phyloP scores from a whole-genome alignment of 768 basidiomycete genomes.

The Galerina sulciceps region DNA sequence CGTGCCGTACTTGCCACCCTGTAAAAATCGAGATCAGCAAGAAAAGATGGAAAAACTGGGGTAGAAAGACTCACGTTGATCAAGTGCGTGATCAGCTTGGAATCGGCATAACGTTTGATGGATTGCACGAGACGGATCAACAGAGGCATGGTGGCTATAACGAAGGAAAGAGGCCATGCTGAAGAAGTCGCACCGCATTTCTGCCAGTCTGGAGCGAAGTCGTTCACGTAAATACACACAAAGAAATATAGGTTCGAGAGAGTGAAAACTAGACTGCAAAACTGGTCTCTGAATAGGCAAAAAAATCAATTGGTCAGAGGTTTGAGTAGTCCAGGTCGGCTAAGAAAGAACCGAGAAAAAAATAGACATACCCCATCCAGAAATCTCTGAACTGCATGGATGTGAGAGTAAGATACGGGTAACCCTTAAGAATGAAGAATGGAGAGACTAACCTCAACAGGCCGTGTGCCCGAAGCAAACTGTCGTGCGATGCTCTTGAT shows the following conservation, averaged over 20 bases:
- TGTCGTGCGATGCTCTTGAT: slow-evolving; percentile 65
- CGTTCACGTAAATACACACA: slow-evolving; percentile 69
- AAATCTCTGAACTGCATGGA: slow-evolving; percentile 74
- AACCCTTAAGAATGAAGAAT: background rate
- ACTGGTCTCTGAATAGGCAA: slow-evolving; percentile 72
- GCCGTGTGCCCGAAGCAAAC: slow-evolving; percentile 66
- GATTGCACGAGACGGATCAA: slow-evolving; percentile 84
- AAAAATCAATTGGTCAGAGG: background rate
- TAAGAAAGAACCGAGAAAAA: background rate
- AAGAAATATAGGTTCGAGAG: slow-evolving; percentile 76
- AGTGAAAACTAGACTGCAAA: slow-evolving; percentile 79
- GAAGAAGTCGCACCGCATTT: slow-evolving; percentile 48
- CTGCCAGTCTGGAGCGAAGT: slow-evolving; percentile 53
- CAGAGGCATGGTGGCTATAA: slow-evolving; percentile 69
- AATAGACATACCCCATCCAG: slow-evolving; percentile 75
- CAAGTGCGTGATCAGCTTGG: slow-evolving; percentile 72
- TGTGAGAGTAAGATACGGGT: background rate
- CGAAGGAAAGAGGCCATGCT: slow-evolving; percentile 67
- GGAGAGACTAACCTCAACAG: slow-evolving; percentile 67
- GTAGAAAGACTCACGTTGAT: slow-evolving; percentile 66
- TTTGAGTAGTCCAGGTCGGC: background rate
- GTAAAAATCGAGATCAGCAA: slow-evolving; percentile 1
- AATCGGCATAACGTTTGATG: slow-evolving; percentile 85
- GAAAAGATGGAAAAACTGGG: background rate
- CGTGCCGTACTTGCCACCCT: slow-evolving; percentile 86